Conservation (phyloP, 2,329 filamentous ascomycete genomes). For the Fusarium udum region DNA sequence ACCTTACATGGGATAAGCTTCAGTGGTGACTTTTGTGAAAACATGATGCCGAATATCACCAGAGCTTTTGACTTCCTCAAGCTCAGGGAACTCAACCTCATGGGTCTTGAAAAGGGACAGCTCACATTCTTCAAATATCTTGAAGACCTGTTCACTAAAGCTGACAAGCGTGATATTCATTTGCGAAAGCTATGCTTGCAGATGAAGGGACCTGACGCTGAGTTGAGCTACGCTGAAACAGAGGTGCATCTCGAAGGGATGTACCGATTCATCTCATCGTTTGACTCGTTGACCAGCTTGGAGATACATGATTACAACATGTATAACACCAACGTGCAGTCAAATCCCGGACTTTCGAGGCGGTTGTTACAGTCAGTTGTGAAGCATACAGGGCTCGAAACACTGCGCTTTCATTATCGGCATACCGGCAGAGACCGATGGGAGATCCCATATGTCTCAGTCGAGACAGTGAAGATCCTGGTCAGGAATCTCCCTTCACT, state of each 20-base stretch:
- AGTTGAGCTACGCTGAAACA: fast-evolving
- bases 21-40: fast-evolving
- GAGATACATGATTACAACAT: background rate
- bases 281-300: background rate
- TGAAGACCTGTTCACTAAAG: background rate
- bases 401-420: background rate
- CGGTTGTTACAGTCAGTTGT: background rate
- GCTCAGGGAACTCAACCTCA: background rate
- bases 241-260: background rate
- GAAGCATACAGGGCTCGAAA: background rate
- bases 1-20: fast-evolving
- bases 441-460: background rate
- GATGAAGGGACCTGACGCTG: fast-evolving
- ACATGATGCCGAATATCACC: fast-evolving
- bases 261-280: slow-evolving; percentile 6
- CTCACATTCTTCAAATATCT: background rate
- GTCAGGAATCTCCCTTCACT: background rate
- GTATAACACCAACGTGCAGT: fast-evolving
- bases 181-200: background rate
- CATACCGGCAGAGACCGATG: fast-evolving
- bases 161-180: background rate
- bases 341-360: background rate
- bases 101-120: fast-evolving
- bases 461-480: fast-evolving
- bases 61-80: slow-evolving; percentile 6